Conservation (phyloP, 1,284 basidiomycete genomes). For the Ceratobasidium sp. region DNA sequence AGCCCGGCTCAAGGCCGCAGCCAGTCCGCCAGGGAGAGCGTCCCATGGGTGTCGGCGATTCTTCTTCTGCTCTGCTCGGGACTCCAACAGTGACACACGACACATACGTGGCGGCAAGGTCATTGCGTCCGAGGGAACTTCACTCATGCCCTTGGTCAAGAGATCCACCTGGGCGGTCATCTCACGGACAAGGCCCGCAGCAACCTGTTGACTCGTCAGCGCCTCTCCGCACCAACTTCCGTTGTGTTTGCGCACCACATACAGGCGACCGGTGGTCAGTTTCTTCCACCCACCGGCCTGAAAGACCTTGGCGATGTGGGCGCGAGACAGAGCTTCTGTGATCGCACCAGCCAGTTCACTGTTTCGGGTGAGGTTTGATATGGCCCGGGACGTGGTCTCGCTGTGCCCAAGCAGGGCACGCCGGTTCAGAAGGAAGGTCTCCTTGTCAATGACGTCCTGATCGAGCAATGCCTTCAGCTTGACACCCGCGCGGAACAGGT, state of each 20-base stretch:
- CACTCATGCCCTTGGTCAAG: conserved; percentile 2
- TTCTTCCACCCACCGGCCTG: conserved; percentile 6
- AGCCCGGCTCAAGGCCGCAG: neutral
- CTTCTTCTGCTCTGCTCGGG: neutral
- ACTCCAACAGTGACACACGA: neutral
- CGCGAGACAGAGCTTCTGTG: neutral
- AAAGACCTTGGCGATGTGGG: conserved; percentile 7
- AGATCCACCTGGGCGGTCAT: conserved; percentile 21
- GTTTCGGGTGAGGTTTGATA: conserved; percentile 7
- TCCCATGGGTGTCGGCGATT: conserved; percentile 12
- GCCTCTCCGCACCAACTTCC: too few species aligned
- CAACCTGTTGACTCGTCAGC: neutral
- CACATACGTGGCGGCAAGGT: neutral
- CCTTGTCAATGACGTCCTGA: neutral
- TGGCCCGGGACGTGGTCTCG: neutral
- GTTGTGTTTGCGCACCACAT: neutral
- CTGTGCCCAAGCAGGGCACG: neutral
- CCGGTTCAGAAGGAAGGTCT: neutral
- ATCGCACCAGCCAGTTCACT: neutral
- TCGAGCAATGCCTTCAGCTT: neutral
- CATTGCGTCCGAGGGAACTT: neutral
- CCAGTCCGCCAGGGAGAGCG: neutral
- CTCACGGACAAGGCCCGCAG: conserved; percentile 20
- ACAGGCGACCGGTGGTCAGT: neutral
- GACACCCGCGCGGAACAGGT: neutral